phyloP scores from a whole-genome alignment of 2,329 filamentous ascomycete genomes.

The Xylaria hypoxylon region DNA sequence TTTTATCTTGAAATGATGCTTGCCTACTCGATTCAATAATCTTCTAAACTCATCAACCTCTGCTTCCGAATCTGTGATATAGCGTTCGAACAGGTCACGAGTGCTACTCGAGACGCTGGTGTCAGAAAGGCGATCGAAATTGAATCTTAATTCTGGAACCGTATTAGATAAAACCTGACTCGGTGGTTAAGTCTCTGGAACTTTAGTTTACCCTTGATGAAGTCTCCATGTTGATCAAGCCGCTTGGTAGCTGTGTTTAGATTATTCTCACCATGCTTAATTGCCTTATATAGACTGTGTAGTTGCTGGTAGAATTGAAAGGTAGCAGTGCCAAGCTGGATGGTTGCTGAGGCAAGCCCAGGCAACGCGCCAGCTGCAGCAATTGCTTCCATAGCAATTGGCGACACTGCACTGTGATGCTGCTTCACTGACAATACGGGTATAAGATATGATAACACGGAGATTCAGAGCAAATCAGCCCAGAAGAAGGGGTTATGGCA shows the following conservation, averaged over 20 bases:
- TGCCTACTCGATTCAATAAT: slow-evolving; percentile 29
- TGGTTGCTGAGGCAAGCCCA: slow-evolving; percentile 29
- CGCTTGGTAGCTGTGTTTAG: slow-evolving; percentile 17
- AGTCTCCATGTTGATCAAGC: slow-evolving; percentile 28
- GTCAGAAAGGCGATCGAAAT: slow-evolving; percentile 20
- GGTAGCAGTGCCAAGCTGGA: slow-evolving; percentile 32
- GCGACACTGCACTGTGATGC: not conserved
- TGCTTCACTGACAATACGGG: not conserved
- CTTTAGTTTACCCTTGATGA: slow-evolving; percentile 26
- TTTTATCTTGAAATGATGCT: slow-evolving; percentile 26
- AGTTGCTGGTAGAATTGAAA: slow-evolving; percentile 35
- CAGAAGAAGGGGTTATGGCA: not conserved
- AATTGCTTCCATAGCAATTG: slow-evolving; percentile 25
- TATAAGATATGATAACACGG: not conserved
- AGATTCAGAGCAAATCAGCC: not conserved
- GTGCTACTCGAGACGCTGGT: not conserved
- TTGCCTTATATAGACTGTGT: slow-evolving; percentile 27
- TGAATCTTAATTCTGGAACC: slow-evolving; percentile 22
- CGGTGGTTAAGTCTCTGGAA: not conserved
- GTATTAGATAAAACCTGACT: slow-evolving; percentile 1
- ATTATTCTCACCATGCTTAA: slow-evolving; percentile 26
- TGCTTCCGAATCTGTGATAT: slow-evolving; percentile 21
- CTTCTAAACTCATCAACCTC: slow-evolving; percentile 27
- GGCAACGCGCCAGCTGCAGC: slow-evolving; percentile 28
- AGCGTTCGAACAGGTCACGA: slow-evolving; percentile 22